These are phyloP conservation scores for Priceomyces haplophilus DNA, from an alignment of 805 yeast species.

Conservation along the genomic window DNA sequence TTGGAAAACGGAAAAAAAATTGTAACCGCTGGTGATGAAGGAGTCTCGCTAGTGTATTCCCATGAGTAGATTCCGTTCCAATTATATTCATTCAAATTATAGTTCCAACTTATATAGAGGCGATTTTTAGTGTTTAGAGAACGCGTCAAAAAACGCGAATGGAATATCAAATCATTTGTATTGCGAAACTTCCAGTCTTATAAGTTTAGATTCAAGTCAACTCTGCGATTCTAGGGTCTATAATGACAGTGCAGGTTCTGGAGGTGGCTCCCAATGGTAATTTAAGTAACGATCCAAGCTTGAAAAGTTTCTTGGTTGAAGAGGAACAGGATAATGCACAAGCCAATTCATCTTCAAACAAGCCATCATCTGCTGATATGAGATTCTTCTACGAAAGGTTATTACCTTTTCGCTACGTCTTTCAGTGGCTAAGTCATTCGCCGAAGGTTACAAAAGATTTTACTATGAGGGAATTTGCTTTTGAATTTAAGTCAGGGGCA, in stretches of 20 bases:
- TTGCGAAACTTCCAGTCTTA: neutral
- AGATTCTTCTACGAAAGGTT: conserved; percentile 63
- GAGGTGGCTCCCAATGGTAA: neutral
- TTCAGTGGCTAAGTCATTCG: conserved; percentile 87
- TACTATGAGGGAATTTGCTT: conserved; percentile 89
- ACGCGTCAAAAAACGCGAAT: conserved; percentile 2
- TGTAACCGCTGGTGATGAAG: conserved; percentile 95
- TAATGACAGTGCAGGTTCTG: conserved; percentile 5
- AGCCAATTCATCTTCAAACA: conserved; percentile 6
- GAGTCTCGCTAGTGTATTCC: conserved; percentile 74
- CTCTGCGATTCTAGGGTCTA: no score
- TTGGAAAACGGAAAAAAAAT: conserved; percentile 64
- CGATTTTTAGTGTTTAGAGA: neutral
- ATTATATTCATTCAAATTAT: conserved; percentile 1
- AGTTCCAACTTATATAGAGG: neutral
- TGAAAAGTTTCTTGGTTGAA: conserved; percentile 5
- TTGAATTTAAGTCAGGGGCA: conserved; percentile 81
- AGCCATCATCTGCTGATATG: conserved; percentile 61
- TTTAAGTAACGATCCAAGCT: neutral
- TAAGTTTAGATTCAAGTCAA: no score
- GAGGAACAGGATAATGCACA: neutral
- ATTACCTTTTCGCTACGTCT: conserved; percentile 76
- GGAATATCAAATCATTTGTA: neutral
- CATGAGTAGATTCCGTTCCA: conserved; percentile 4
- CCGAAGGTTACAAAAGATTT: conserved; percentile 73